Conservation (phyloP, 2,329 filamentous ascomycete genomes). For the Rhexocercosporidium sp. region DNA sequence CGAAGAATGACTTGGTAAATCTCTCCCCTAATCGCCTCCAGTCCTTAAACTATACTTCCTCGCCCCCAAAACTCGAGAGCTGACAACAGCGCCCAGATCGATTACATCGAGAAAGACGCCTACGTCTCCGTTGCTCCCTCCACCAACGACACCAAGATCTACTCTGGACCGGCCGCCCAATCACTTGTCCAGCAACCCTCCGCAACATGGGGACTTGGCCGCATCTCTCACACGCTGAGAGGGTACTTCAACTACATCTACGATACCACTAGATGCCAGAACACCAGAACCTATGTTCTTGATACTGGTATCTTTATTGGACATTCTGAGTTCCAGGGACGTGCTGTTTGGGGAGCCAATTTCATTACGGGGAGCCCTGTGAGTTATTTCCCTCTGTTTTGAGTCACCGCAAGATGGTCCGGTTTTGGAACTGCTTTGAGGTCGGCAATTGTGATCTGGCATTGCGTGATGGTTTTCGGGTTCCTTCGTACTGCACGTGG, state of each 20-base stretch:
- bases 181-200: background rate
- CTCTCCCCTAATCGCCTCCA: background rate
- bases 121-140: background rate
- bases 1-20: background rate
- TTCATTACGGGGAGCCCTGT: slow-evolving; percentile 6
- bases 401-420: no score
- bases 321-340: background rate
- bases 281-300: background rate
- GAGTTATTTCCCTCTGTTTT: no score
- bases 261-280: background rate
- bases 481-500: no score
- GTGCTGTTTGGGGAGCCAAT: slow-evolving; percentile 9
- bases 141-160: slow-evolving; percentile 6
- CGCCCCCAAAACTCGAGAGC: no score
- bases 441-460: no score
- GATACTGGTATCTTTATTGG: slow-evolving; percentile 3
- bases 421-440: no score
- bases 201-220: slow-evolving; percentile 8
- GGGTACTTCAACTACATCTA: slow-evolving; percentile 7
- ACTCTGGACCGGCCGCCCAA: background rate
- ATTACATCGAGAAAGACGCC: background rate
- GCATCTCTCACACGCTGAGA: background rate
- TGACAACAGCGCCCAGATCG: no score
- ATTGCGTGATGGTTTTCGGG: no score
- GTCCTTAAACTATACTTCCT: no score